These are phyloP conservation scores for Colletotrichum sp. DNA, from an alignment of 2,329 filamentous ascomycete species.

Conservation along the genomic window DNA sequence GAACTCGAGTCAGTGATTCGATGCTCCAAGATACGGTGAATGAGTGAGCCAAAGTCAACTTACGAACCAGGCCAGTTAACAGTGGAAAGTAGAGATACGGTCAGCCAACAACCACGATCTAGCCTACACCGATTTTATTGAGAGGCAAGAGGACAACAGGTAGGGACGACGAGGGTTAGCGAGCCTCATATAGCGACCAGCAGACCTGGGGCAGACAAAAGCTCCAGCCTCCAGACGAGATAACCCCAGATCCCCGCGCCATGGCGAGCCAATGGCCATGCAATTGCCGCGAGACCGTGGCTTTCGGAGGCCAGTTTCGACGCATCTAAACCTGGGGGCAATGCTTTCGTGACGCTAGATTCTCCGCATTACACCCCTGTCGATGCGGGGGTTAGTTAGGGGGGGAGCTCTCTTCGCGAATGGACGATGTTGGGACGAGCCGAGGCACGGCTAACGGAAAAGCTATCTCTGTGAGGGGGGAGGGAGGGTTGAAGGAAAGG, in stretches of 20 bases:
- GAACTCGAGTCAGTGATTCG: neutral
- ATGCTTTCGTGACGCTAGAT: slow-evolving; percentile 6
- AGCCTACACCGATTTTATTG: neutral
- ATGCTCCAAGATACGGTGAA: neutral
- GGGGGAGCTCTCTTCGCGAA: neutral
- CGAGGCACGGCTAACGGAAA: slow-evolving; percentile 2
- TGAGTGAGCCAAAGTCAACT: neutral
- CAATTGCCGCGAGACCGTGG: neutral
- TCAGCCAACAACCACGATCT: neutral
- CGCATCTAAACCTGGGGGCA: slow-evolving; percentile 3
- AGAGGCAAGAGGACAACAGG: neutral
- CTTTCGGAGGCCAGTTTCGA: neutral
- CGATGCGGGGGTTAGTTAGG: slow-evolving; percentile 5
- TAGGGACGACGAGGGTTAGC: neutral
- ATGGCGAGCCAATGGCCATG: neutral
- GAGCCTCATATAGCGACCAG: neutral
- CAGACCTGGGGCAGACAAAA: neutral
- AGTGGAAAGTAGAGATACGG: neutral
- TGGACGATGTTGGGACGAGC: neutral
- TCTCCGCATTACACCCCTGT: slow-evolving; percentile 15
- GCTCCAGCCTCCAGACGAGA: neutral
- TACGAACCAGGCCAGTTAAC: neutral
- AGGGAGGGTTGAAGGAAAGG: neutral
- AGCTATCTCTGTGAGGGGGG: neutral
- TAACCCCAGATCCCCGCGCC: neutral